phyloP scores from a whole-genome alignment of 257 asterid genomes.

The Cynanchum wilfordii region DNA sequence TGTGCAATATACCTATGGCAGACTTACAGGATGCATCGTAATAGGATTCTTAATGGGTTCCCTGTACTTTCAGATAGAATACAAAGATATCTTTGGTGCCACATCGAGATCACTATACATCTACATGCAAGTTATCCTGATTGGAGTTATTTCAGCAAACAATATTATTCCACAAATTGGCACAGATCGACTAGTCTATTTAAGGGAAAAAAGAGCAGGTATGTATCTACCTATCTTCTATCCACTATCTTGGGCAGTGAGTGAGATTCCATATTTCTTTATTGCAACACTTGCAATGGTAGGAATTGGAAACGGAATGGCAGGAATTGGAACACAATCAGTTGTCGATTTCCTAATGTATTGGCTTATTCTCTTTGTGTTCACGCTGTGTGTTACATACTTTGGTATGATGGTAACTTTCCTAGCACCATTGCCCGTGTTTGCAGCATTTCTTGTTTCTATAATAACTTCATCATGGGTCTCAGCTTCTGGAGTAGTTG shows the following conservation, averaged over 20 bases:
- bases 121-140: constrained; percentile 15
- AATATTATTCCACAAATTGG: constrained; percentile 17
- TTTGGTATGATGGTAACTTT: constrained; percentile 16
- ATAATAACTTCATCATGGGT: constrained; percentile 12
- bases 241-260: constrained; percentile 13
- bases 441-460: constrained; percentile 13
- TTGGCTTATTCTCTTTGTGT: constrained; percentile 11
- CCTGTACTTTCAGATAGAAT: constrained; percentile 13
- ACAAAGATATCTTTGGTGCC: constrained; percentile 2
- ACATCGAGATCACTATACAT: constrained; percentile 15
- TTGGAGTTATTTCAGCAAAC: constrained; percentile 14
- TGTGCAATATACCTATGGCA: constrained; percentile 15
- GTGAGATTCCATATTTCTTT: constrained; percentile 13
- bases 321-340: constrained; percentile 16
- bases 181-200: constrained; percentile 14
- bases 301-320: constrained; percentile 16
- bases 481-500: constrained; percentile 16
- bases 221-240: constrained; percentile 14
- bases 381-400: constrained; percentile 5
- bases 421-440: constrained; percentile 12
- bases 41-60: constrained; percentile 18
- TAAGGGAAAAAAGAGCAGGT: constrained; percentile 15
- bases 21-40: constrained; percentile 11
- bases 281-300: constrained; percentile 14
- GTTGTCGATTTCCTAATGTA: constrained; percentile 4